Conservation (phyloP, 495 filamentous ascomycete species). For the Hypoxylon lienhwacheense region DNA sequence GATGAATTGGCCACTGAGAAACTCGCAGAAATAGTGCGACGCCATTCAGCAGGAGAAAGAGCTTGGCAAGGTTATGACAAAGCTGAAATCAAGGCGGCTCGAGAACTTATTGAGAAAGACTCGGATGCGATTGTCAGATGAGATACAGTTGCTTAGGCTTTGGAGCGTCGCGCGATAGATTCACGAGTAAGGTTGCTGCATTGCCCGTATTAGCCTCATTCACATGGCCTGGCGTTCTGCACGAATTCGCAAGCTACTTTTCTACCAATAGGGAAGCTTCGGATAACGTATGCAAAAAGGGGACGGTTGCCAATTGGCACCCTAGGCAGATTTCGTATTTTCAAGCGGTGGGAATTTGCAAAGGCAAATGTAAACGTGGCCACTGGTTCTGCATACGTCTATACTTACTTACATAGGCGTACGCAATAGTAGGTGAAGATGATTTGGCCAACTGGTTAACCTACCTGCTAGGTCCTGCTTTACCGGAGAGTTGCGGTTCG, state of each 20-base stretch:
- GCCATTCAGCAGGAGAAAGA: constrained; percentile 58
- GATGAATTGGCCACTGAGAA: constrained; percentile 72
- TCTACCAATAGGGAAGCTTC: constrained; percentile 21
- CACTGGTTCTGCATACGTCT: too few species aligned
- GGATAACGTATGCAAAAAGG: constrained; percentile 21
- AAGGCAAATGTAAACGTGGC: constrained; percentile 36
- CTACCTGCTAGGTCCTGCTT: background rate
- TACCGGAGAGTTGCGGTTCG: constrained; percentile 10
- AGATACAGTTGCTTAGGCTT: constrained; percentile 21
- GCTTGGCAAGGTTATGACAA: constrained; percentile 73
- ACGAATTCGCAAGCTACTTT: constrained; percentile 20
- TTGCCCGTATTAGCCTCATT: constrained; percentile 17
- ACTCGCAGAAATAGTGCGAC: constrained; percentile 73
- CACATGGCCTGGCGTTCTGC: constrained; percentile 13
- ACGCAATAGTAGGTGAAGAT: constrained; percentile 24
- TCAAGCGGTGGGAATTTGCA: constrained; percentile 36
- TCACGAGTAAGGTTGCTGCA: constrained; percentile 7
- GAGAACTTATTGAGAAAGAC: constrained; percentile 63
- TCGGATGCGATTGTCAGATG: constrained; percentile 37
- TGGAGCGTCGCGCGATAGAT: constrained; percentile 3
- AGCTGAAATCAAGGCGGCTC: constrained; percentile 76
- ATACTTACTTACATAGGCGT: too few species aligned
- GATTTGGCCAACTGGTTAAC: constrained; percentile 24
- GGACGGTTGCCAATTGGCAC: constrained; percentile 24
- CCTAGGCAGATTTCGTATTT: constrained; percentile 26